phyloP scores from a whole-genome alignment of 805 yeast genomes.

The Candida vaughaniae region DNA sequence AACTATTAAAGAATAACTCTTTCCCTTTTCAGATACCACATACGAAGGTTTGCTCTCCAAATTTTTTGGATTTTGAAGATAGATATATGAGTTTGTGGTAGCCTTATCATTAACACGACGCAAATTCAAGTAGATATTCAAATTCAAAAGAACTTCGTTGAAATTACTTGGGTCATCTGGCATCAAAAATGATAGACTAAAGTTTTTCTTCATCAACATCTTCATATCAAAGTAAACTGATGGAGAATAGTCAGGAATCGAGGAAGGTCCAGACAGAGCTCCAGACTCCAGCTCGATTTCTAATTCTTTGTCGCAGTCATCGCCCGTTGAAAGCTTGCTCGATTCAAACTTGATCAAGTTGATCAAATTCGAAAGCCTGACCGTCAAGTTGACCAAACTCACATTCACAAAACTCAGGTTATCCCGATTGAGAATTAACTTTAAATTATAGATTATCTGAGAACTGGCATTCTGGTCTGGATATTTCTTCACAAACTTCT shows the following conservation, averaged over 20 bases:
- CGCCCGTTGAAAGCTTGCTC: conserved; percentile 6
- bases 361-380: conserved; percentile 47
- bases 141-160: conserved; percentile 33
- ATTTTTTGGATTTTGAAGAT: conserved; percentile 19
- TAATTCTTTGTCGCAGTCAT: background rate
- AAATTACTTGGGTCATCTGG: conserved; percentile 33
- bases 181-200: conserved; percentile 28
- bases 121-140: conserved; percentile 29
- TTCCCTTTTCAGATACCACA: conserved; percentile 27
- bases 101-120: background rate
- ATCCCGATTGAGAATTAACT: conserved; percentile 37
- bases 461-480: conserved; percentile 20
- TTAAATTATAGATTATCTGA: conserved; percentile 27
- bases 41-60: conserved; percentile 27
- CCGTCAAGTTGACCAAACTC: conserved; percentile 60
- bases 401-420: conserved; percentile 58
- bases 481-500: conserved; percentile 59
- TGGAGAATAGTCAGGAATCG: background rate
- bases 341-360: conserved; percentile 18
- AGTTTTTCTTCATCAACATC: conserved; percentile 36
- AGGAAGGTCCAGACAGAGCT: background rate
- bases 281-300: conserved; percentile 1
- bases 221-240: conserved; percentile 31
- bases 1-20: conserved; percentile 28
- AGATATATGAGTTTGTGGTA: conserved; percentile 21